A percentile compares a stretch with the other conserved stretches of the same genome.
Conservation (phyloP, 2,329 filamentous ascomycete genomes). For the Epichloe gansuensis region DNA sequence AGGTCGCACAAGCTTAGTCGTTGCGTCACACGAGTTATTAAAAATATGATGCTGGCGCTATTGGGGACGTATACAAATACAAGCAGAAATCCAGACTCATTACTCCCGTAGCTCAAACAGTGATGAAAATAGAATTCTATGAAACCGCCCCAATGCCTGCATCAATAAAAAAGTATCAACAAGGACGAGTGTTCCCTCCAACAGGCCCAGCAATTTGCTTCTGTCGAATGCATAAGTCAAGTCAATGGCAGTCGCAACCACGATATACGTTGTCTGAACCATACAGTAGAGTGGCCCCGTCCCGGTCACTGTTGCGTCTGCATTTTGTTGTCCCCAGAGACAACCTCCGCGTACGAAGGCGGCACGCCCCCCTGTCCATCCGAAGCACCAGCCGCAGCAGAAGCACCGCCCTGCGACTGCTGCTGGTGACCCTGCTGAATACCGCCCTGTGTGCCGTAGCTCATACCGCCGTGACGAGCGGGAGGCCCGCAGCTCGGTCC, state of each 20-base stretch:
- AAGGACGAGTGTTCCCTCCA: too few relatives aligned
- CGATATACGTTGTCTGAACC: background rate
- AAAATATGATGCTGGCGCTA: too few relatives aligned
- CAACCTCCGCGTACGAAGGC: constrained; percentile 80
- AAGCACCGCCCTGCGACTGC: constrained; percentile 18
- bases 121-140: background rate
- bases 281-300: background rate
- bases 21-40: too few relatives aligned
- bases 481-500: constrained; percentile 23
- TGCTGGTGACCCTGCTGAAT: background rate
- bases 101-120: background rate
- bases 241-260: too few relatives aligned
- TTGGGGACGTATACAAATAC: background rate
- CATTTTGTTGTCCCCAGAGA: constrained; percentile 83
- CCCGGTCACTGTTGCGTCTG: constrained; percentile 36
- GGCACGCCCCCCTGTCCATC: constrained; percentile 39
- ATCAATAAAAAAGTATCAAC: too few relatives aligned
- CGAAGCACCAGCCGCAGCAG: constrained; percentile 27
- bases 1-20: too few relatives aligned
- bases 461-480: constrained; percentile 9
- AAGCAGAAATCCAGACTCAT: background rate
- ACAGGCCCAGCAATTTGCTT: too few relatives aligned
- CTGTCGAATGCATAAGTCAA: background rate
- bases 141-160: too few relatives aligned
- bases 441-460: constrained; percentile 9